Percentiles rank a stretch among this genome's conserved stretches.
Evolutionary conservation across 2,329 filamentous ascomycete genomes (phyloP).

Genomic region (Lecanicillium sp.): DNA sequence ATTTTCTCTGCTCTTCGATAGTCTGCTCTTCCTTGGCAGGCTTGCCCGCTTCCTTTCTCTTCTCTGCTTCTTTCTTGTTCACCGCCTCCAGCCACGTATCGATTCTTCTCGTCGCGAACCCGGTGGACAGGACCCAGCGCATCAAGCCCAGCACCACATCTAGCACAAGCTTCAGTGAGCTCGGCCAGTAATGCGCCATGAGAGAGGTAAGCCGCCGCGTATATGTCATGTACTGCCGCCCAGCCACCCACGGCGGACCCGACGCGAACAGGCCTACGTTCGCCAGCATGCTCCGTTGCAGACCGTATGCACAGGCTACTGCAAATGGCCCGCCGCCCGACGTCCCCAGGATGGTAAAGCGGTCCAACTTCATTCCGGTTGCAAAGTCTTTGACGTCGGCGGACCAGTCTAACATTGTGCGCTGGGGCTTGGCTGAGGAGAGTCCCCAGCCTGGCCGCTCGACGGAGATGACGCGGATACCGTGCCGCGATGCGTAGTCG

Average conservation of each 20-base stretch:
- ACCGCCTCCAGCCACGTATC: slow-evolving; percentile 16
- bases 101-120: slow-evolving; percentile 12
- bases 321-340: slow-evolving; percentile 30
- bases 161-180: slow-evolving; percentile 12
- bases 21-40: slow-evolving; percentile 2
- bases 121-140: slow-evolving; percentile 12
- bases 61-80: slow-evolving; percentile 10
- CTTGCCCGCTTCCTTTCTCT: slow-evolving; percentile 5
- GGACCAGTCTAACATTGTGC: slow-evolving; percentile 25
- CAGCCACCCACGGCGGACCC: slow-evolving; percentile 25
- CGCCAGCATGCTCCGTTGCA: slow-evolving; percentile 21
- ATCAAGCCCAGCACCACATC: slow-evolving; percentile 13
- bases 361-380: slow-evolving; percentile 13
- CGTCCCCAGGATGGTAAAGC: slow-evolving; percentile 24
- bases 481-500: slow-evolving; percentile 15
- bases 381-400: slow-evolving; percentile 24
- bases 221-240: slow-evolving; percentile 20
- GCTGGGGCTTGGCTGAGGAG: slow-evolving; percentile 25
- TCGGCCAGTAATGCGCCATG: slow-evolving; percentile 17
- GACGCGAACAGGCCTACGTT: slow-evolving; percentile 29
- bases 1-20: slow-evolving; percentile 14
- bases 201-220: slow-evolving; percentile 13
- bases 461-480: slow-evolving; percentile 26
- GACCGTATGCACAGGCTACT: slow-evolving; percentile 23
- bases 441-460: slow-evolving; percentile 36